A percentile compares a stretch with the other conserved stretches of the same genome.
Conservation (phyloP, 163 green algal genomes). For the Scenedesmus sp. region DNA sequence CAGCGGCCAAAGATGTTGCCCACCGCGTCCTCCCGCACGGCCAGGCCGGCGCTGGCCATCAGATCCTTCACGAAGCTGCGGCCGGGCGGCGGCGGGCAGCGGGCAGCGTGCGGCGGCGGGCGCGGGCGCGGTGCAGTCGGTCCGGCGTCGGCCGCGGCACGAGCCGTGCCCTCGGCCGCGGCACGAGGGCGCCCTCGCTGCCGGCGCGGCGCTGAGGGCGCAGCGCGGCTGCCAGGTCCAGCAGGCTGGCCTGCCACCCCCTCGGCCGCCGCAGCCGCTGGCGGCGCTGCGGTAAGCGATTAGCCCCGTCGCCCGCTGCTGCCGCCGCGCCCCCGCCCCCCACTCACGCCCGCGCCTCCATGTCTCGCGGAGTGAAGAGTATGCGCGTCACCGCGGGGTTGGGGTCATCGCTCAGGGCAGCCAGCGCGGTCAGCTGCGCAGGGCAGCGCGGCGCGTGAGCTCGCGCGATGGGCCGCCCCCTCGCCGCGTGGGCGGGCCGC, state of each 20-base stretch:
- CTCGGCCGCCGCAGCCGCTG: background rate
- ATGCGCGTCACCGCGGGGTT: constrained; percentile 91
- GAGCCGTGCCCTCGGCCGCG: too few species aligned
- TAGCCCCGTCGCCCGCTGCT: background rate
- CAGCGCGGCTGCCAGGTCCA: background rate
- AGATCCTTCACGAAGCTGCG: constrained; percentile 87
- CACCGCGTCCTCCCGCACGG: constrained; percentile 85
- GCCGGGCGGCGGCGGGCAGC: too few species aligned
- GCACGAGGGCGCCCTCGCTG: too few species aligned
- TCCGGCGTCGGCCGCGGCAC: too few species aligned
- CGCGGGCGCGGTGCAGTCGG: too few species aligned
- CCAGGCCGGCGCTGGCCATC: constrained; percentile 80
- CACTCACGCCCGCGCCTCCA: constrained; percentile 67
- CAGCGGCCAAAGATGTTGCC: constrained; percentile 93
- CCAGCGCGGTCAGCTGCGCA: constrained; percentile 73
- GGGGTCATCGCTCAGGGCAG: constrained; percentile 76
- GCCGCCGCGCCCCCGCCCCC: background rate
- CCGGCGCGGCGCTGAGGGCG: too few species aligned
- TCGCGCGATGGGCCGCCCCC: background rate
- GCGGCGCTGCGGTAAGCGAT: background rate
- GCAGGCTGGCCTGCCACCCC: background rate
- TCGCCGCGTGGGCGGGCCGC: background rate
- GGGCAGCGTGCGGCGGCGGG: too few species aligned
- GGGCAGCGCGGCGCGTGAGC: background rate
- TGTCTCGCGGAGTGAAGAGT: constrained; percentile 89